Evolutionary conservation across 805 yeast genomes (phyloP).

Genomic region (Saccharomycopsis sp.): DNA sequence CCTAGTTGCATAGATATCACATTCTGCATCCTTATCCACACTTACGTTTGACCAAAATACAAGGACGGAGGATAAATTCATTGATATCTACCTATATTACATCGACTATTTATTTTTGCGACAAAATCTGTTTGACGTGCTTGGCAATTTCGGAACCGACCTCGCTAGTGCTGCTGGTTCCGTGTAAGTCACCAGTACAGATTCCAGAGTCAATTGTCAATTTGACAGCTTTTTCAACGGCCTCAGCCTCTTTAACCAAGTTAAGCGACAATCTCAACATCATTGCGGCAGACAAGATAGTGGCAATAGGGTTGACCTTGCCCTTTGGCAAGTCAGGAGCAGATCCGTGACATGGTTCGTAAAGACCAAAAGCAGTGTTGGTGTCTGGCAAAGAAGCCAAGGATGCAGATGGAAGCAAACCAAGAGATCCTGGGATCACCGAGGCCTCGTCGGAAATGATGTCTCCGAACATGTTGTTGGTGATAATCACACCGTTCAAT

Average conservation of each 20-base stretch:
- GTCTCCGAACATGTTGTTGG: constrained; percentile 97
- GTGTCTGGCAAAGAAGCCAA: constrained; percentile 95
- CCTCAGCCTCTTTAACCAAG: constrained; percentile 76
- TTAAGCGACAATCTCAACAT: constrained; percentile 90
- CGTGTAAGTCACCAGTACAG: constrained; percentile 89
- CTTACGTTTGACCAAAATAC: too few relatives aligned
- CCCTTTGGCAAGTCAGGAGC: constrained; percentile 90
- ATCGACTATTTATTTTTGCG: too few relatives aligned
- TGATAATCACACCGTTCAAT: constrained; percentile 86
- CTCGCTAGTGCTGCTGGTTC: constrained; percentile 74
- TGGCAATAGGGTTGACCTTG: constrained; percentile 92
- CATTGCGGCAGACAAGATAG: constrained; percentile 94
- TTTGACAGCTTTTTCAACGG: constrained; percentile 82
- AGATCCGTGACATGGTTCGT: constrained; percentile 98
- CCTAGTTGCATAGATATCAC: too few relatives aligned
- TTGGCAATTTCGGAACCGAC: constrained; percentile 91
- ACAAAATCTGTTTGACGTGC: constrained; percentile 54
- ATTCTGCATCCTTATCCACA: too few relatives aligned
- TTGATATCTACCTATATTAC: too few relatives aligned
- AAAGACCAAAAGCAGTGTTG: constrained; percentile 88
- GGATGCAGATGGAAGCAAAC: constrained; percentile 93
- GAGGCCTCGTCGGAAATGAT: constrained; percentile 97
- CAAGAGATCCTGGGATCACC: constrained; percentile 95
- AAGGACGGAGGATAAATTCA: too few relatives aligned
- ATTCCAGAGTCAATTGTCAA: constrained; percentile 74